These are phyloP conservation scores for Cubamyces lactineus DNA, from an alignment of 768 basidiomycete genomes.

Conservation along the genomic window DNA sequence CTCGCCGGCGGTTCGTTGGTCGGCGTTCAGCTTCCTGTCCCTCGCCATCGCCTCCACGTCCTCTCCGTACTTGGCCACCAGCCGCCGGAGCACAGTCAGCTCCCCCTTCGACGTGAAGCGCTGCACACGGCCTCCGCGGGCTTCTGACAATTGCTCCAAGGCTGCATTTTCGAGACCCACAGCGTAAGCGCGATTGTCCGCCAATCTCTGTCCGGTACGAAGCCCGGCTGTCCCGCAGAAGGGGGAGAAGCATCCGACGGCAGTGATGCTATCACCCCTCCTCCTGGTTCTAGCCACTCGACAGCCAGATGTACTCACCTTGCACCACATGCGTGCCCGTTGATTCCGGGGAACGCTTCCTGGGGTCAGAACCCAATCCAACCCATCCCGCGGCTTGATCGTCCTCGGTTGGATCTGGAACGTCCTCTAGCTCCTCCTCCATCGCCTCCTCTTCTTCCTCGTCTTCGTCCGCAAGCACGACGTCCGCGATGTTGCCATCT, in stretches of 20 bases:
- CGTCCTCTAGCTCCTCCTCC: conserved; percentile 44
- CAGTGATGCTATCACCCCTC: conserved; percentile 17
- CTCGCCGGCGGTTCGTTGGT: conserved; percentile 85
- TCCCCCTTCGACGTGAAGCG: conserved; percentile 76
- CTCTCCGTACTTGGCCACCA: conserved; percentile 70
- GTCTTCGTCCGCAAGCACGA: conserved; percentile 65
- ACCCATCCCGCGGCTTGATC: conserved; percentile 32
- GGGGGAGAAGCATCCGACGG: conserved; percentile 15
- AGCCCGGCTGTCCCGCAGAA: conserved; percentile 4
- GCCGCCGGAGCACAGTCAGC: conserved; percentile 59
- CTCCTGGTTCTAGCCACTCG: conserved; percentile 5
- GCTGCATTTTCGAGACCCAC: conserved; percentile 41
- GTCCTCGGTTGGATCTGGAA: conserved; percentile 32
- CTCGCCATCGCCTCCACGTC: conserved; percentile 78
- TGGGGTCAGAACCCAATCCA: conserved; percentile 30
- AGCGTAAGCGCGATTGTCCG: conserved; percentile 19
- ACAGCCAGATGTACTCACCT: conserved; percentile 39
- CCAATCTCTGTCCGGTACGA: conserved; percentile 9
- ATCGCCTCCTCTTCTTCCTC: conserved; percentile 32
- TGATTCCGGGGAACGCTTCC: conserved; percentile 28
- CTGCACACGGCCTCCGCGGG: conserved; percentile 22
- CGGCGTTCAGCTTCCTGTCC: conserved; percentile 78
- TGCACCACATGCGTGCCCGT: conserved; percentile 37
- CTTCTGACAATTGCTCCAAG: conserved; percentile 63
- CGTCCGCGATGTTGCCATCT: conserved; percentile 70